Evolutionary conservation across 768 basidiomycete species (phyloP), one percentile per base, ranked within the genome.

Genomic region (Phaeotremella fagi): DNA sequence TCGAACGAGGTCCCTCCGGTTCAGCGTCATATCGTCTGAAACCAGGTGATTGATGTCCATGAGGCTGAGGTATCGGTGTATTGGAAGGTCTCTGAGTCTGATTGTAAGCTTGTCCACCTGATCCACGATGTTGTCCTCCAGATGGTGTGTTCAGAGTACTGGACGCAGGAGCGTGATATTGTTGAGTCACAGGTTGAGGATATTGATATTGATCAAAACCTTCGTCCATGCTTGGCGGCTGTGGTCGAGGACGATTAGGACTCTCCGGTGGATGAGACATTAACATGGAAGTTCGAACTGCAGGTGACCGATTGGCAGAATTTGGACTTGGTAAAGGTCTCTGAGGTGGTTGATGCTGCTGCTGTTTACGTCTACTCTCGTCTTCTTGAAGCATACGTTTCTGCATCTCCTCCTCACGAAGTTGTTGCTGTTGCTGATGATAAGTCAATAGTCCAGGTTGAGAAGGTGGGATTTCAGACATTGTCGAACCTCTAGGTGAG

Each of bases 91-190:
- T n/a, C n/a, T n/a, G n/a, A n/a, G n/a, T n/a, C n/a, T n/a, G n/a
- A n/a, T n/a, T n/a, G n/a, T n/a, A n/a, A n/a, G 15, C 7, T 3
- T 27, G 41, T 12, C 37, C 37, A 14, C 54, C 41, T 11, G 61
- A 63, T 33, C 27, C 42, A 36, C 61, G 42, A 11, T 63, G 61
- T 38, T 58, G 56, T 16, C 24, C 44, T 33, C 31, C 60, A 45
- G 18, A 43, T 28, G 28, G 55, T 55, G 0, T n/a, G n/a, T n/a
- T n/a, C n/a, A 54, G 50, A 4, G 59, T 55, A 42, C 50, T 24
- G 48, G 22, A 20, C 20, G 38, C 22, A 7, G 38, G 22, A 11
- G 22, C 38, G 11, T 20, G 38, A 18, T 12, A 6, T 22, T 41
- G 38, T 41, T 41, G 38, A 6, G 22, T 20, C 7, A 20, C 7